Evolutionary conservation across 2,329 filamentous ascomycete genomes (phyloP).

Genomic region (Nothophoma quercina): DNA sequence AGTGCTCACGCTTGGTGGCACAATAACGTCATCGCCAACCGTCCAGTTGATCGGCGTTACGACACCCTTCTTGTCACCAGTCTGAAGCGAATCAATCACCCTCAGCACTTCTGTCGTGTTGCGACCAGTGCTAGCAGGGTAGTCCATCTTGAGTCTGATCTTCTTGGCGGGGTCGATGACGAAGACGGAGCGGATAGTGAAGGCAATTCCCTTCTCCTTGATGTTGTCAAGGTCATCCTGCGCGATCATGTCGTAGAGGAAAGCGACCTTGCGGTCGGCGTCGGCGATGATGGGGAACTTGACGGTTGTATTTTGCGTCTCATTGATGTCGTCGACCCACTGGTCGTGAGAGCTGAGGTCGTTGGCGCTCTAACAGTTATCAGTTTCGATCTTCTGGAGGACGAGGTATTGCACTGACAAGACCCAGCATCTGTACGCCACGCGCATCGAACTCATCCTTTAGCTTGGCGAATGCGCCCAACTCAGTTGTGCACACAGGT

Average conservation of each 20-base stretch:
- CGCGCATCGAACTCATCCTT: conserved; percentile 87
- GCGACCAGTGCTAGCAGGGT: conserved; percentile 85
- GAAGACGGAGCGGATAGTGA: conserved; percentile 95
- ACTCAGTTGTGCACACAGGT: conserved; percentile 94
- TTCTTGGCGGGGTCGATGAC: conserved; percentile 94
- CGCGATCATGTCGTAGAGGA: conserved; percentile 60
- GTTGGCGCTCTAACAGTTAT: conserved; percentile 69
- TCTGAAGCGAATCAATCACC: conserved; percentile 66
- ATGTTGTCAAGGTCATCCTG: conserved; percentile 65
- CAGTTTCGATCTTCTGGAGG: neutral
- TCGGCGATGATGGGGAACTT: conserved; percentile 61
- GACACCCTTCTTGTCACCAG: conserved; percentile 84
- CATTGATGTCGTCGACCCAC: conserved; percentile 83
- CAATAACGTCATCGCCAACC: conserved; percentile 88
- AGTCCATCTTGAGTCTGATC: conserved; percentile 90
- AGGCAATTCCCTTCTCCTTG: conserved; percentile 69
- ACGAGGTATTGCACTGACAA: conserved; percentile 56
- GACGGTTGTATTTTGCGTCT: conserved; percentile 54
- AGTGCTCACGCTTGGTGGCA: conserved; percentile 81
- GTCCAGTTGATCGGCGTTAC: conserved; percentile 93
- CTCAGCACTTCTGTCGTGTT: conserved; percentile 66
- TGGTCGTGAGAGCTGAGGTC: conserved; percentile 81
- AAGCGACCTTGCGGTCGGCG: conserved; percentile 57
- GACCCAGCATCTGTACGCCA: conserved; percentile 88
- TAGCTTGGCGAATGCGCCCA: conserved; percentile 90